A percentile compares a stretch with the other conserved stretches of the same genome.
Evolutionary conservation across 108 stramenopile genomes (phyloP).

Genomic region (Cyclotella choctawhatcheeana): DNA sequence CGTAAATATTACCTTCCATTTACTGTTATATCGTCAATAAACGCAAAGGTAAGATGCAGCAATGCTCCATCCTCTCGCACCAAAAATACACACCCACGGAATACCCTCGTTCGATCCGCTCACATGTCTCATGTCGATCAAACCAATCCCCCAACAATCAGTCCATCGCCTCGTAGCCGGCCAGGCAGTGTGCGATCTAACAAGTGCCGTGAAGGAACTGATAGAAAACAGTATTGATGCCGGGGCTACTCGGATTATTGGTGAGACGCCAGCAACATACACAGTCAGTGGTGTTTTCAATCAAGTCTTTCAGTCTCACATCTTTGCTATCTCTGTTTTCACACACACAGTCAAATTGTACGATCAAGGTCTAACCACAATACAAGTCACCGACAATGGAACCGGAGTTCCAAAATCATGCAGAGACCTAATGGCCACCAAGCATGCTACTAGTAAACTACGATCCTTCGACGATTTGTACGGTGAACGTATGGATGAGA

Average conservation of each 20-base stretch:
- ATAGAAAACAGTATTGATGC: constrained; percentile 93
- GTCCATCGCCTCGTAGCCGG: constrained; percentile 82
- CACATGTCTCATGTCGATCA: constrained; percentile 31
- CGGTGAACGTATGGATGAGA: constrained; percentile 3
- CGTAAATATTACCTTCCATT: too few species aligned
- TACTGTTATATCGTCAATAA: too few species aligned
- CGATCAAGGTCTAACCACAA: constrained; percentile 77
- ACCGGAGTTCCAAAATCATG: constrained; percentile 69
- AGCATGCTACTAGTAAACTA: constrained; percentile 91
- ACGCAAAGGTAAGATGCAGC: too few species aligned
- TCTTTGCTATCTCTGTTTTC: not conserved
- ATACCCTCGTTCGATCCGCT: too few species aligned
- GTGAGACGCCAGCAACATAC: constrained; percentile 32
- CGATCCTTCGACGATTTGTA: constrained; percentile 79
- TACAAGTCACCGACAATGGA: constrained; percentile 91
- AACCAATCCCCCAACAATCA: constrained; percentile 51
- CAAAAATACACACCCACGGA: too few species aligned
- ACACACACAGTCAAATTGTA: constrained; percentile 66
- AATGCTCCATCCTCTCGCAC: too few species aligned
- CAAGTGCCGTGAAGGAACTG: constrained; percentile 89
- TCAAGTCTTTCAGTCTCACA: not conserved
- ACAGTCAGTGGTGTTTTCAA: not conserved
- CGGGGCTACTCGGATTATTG: constrained; percentile 69
- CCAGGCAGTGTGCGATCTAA: constrained; percentile 85
- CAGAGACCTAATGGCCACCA: constrained; percentile 65